Percentiles rank a stretch among this genome's conserved stretches.
phyloP scores from a whole-genome alignment of 208 protist species.

The Strigomonas culicis region DNA sequence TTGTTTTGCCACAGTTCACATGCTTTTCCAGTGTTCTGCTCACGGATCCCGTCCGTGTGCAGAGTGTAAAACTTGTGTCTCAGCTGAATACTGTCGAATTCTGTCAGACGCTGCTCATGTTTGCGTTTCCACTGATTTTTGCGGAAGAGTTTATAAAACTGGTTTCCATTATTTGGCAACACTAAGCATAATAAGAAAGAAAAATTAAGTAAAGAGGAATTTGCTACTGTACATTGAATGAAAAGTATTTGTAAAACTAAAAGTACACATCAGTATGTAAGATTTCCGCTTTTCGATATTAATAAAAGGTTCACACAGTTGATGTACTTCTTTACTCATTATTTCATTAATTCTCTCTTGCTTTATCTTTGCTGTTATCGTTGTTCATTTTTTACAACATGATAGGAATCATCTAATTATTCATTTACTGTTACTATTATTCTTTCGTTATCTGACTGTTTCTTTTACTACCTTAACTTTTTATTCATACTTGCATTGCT shows the following conservation, averaged over 20 bases:
- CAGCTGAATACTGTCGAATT: too few relatives aligned
- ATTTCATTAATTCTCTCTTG: neutral
- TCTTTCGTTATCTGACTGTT: constrained; percentile 9
- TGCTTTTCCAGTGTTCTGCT: constrained; percentile 85
- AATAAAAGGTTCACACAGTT: neutral
- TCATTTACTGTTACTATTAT: neutral
- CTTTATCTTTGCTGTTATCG: constrained; percentile 13
- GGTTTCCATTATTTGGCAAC: constrained; percentile 1
- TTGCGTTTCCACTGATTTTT: constrained; percentile 92
- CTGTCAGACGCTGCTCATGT: constrained; percentile 79
- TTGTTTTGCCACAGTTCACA: constrained; percentile 92
- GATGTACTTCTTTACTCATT: constrained; percentile 5
- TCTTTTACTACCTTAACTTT: neutral
- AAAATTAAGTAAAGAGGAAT: neutral
- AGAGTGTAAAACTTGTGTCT: constrained; percentile 94
- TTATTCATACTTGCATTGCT: neutral
- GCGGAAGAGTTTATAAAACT: constrained; percentile 88
- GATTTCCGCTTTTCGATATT: neutral
- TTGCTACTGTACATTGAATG: neutral
- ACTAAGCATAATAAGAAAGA: constrained; percentile 1
- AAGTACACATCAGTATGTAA: constrained; percentile 2
- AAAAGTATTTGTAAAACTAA: neutral
- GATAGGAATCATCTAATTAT: neutral
- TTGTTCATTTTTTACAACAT: constrained; percentile 8
- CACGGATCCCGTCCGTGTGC: constrained; percentile 77